Conservation (phyloP, 2,329 filamentous ascomycete genomes). For the Curvularia hawaiiensis region DNA sequence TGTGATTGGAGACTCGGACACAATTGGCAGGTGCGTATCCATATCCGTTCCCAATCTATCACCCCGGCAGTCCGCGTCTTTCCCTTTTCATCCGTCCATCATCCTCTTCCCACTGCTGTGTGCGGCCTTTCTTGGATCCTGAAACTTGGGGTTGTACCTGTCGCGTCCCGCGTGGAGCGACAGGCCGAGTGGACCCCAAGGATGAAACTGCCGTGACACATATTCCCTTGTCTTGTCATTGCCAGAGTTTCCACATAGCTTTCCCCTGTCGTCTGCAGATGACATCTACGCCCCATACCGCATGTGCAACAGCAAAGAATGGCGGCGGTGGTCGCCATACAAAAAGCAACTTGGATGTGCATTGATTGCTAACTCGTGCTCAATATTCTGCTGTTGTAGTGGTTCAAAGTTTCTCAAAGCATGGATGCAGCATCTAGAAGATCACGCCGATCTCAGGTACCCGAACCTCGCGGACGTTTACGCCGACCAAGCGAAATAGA, state of each 20-base stretch:
- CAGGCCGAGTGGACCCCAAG: conserved; percentile 8
- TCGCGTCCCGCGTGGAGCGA: conserved; percentile 12
- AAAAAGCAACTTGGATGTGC: not conserved
- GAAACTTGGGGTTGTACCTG: conserved; percentile 18
- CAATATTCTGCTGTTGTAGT: conserved; percentile 53
- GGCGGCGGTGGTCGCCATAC: not conserved
- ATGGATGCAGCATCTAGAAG: conserved; percentile 93
- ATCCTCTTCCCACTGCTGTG: not conserved
- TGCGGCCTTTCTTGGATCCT: conserved; percentile 3
- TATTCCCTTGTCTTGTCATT: conserved; percentile 16
- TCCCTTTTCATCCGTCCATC: not conserved
- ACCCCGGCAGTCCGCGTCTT: conserved; percentile 1
- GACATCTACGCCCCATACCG: not conserved
- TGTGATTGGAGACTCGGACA: conserved; percentile 92
- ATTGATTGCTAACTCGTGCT: conserved; percentile 6
- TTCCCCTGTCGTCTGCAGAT: not conserved
- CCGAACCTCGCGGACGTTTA: conserved; percentile 66
- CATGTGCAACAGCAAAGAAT: not conserved
- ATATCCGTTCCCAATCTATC: conserved; percentile 7
- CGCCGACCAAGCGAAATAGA: conserved; percentile 35
- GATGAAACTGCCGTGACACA: conserved; percentile 27
- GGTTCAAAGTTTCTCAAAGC: conserved; percentile 83
- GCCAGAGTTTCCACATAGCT: not conserved
- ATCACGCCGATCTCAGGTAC: conserved; percentile 87
- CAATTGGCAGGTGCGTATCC: conserved; percentile 75